Percentiles rank a stretch among this genome's conserved stretches.
Conservation (phyloP, 2,329 filamentous ascomycete genomes). For the Diaporthe sp. region DNA sequence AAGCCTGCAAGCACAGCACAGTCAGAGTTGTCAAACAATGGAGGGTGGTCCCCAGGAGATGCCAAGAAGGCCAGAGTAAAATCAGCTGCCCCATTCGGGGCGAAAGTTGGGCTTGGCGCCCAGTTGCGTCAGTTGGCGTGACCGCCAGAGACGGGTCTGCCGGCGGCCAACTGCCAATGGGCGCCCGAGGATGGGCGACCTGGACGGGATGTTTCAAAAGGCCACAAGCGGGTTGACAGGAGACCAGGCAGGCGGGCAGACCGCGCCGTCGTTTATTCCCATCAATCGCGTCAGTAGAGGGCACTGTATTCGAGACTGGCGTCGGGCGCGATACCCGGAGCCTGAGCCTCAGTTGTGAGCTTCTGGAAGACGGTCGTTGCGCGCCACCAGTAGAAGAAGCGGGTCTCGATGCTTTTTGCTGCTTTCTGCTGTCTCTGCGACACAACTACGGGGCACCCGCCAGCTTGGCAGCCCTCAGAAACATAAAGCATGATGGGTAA, state of each 20-base stretch:
- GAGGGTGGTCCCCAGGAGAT: conserved; percentile 14
- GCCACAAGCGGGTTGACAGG: conserved; percentile 21
- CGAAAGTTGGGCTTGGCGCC: conserved; percentile 12
- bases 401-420: not conserved
- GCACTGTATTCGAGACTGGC: conserved; percentile 24
- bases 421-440: not conserved
- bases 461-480: conserved; percentile 26
- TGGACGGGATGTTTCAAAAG: conserved; percentile 19
- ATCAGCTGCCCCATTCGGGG: conserved; percentile 29
- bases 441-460: conserved; percentile 25
- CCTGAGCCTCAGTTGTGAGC: not conserved
- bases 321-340: not conserved
- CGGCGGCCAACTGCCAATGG: conserved; percentile 25
- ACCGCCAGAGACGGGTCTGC: conserved; percentile 30
- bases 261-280: conserved; percentile 1
- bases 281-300: not conserved
- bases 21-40: conserved; percentile 6
- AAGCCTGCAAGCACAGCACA: not conserved
- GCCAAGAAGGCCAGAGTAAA: conserved; percentile 26
- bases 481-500: conserved; percentile 20
- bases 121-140: conserved; percentile 23
- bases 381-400: not conserved
- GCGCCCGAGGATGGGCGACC: conserved; percentile 16
- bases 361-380: conserved; percentile 3
- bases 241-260: conserved; percentile 10